Evolutionary conservation across 2,329 filamentous ascomycete genomes (phyloP).

Genomic region (Chaetothyriales sp.): DNA sequence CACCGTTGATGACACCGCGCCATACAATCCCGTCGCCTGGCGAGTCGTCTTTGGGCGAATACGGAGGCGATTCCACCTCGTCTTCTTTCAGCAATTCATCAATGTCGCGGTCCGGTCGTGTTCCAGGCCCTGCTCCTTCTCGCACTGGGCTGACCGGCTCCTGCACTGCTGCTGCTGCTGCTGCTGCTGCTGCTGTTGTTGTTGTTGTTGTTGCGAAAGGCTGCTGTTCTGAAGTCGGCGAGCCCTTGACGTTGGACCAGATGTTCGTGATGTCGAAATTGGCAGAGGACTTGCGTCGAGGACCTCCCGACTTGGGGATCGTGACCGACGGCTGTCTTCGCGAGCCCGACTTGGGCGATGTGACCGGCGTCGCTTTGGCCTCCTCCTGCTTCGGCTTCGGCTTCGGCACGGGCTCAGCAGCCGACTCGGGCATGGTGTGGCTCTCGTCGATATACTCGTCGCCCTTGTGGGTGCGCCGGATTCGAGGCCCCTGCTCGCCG

Average conservation of each 20-base stretch:
- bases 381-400: constrained; percentile 22
- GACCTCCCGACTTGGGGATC: constrained; percentile 29
- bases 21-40: constrained; percentile 60
- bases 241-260: constrained; percentile 53
- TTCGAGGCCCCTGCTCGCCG: constrained; percentile 53
- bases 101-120: constrained; percentile 64
- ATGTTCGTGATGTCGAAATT: constrained; percentile 77
- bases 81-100: constrained; percentile 76
- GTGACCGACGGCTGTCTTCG: constrained; percentile 18
- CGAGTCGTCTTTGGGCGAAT: constrained; percentile 62
- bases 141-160: constrained; percentile 30
- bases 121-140: constrained; percentile 30
- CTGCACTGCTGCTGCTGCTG: constrained; percentile 27
- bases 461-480: constrained; percentile 85
- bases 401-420: constrained; percentile 28
- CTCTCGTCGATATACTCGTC: constrained; percentile 80
- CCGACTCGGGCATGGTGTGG: constrained; percentile 29
- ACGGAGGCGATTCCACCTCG: constrained; percentile 64
- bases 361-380: constrained; percentile 16
- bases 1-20: constrained; percentile 64
- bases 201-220: too few relatives aligned
- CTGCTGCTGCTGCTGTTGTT: too few relatives aligned
- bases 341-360: constrained; percentile 5
- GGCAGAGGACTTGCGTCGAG: constrained; percentile 36
- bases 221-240: constrained; percentile 24